phyloP scores from a whole-genome alignment of 306 rosid genomes.

The Cotoneaster glaucophyllus region DNA sequence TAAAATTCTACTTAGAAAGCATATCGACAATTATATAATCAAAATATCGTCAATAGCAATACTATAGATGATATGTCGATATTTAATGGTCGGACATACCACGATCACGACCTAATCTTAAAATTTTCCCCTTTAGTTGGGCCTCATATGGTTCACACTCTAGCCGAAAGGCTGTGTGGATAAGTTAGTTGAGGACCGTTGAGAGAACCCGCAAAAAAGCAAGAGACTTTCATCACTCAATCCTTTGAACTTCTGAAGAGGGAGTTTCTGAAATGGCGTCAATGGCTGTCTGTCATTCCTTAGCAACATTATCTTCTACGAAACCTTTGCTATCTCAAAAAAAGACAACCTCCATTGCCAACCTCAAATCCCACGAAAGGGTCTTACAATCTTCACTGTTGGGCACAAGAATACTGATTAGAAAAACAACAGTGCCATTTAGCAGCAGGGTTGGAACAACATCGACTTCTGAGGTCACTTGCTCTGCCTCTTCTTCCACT shows the following conservation, averaged over 20 bases:
- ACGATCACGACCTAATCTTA: too few species aligned
- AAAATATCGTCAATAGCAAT: too few species aligned
- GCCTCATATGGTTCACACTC: background rate
- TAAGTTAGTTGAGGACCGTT: constrained; percentile 5
- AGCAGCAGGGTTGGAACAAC: background rate
- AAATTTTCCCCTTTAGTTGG: background rate
- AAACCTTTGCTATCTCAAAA: constrained; percentile 17
- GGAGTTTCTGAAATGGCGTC: constrained; percentile 43
- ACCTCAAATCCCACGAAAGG: constrained; percentile 28
- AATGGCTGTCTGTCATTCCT: constrained; percentile 41
- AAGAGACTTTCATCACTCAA: background rate
- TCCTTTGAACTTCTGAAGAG: background rate
- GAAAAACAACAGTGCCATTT: constrained; percentile 13
- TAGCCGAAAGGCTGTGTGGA: background rate
- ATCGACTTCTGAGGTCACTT: constrained; percentile 29
- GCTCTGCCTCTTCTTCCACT: constrained; percentile 53
- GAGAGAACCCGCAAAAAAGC: background rate
- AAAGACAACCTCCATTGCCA: constrained; percentile 21
- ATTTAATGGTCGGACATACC: too few species aligned
- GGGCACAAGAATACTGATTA: constrained; percentile 23
- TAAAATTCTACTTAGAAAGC: too few species aligned
- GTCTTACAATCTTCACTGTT: constrained; percentile 31
- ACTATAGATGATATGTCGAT: too few species aligned
- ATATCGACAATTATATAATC: too few species aligned
- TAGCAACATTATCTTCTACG: constrained; percentile 40